Evolutionary conservation across 1,284 basidiomycete species (phyloP).

Genomic region (Naganishia cerealis): DNA sequence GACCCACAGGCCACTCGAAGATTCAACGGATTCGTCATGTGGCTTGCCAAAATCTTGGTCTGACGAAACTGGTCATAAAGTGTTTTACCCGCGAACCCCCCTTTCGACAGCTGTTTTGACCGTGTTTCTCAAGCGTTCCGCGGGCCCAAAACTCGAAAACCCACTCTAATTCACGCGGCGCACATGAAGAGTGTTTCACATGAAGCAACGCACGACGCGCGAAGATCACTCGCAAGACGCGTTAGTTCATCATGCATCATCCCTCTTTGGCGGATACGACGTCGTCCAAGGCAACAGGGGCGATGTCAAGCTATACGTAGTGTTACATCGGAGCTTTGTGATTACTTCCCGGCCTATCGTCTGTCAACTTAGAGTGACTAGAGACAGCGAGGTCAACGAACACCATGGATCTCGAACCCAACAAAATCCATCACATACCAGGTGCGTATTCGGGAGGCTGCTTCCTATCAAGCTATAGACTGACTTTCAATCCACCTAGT

Average conservation of each 20-base stretch:
- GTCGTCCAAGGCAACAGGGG: neutral
- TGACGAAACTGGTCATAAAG: no score
- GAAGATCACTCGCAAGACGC: neutral
- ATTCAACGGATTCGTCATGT: no score
- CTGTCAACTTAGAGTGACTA: no score
- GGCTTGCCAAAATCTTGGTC: no score
- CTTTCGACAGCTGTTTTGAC: no score
- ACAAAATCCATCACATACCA: conserved; percentile 24
- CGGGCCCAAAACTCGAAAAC: no score
- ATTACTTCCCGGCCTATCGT: neutral
- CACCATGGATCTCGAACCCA: conserved; percentile 19
- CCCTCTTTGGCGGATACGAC: neutral
- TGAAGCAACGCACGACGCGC: neutral
- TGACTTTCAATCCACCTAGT: conserved; percentile 6
- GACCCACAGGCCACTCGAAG: no score
- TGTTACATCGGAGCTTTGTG: neutral
- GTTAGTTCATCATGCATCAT: neutral
- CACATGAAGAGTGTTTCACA: conserved; percentile 10
- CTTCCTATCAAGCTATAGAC: neutral
- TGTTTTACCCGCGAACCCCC: no score
- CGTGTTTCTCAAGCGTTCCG: no score
- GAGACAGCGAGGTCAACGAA: neutral
- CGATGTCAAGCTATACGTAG: no score
- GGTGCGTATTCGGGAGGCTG: conserved; percentile 4
- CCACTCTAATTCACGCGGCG: neutral